Conservation (phyloP, 106 monocot genomes). For the Allium cepa region DNA sequence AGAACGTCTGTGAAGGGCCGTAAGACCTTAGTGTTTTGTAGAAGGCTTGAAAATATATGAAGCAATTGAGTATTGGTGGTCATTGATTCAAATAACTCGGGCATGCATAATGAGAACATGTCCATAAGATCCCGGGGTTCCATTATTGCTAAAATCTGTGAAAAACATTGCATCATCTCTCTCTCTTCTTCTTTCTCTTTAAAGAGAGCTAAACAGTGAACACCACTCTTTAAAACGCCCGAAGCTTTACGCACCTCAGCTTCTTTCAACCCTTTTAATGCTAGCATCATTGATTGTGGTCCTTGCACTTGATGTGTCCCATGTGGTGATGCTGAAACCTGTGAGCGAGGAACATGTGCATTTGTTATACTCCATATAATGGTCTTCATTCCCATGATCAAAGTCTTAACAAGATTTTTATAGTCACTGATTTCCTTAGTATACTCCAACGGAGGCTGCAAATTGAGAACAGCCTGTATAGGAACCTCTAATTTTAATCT, state of each 20-base stretch:
- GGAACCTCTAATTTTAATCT: slow-evolving; percentile 91
- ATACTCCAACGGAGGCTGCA: slow-evolving; percentile 79
- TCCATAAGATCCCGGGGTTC: slow-evolving; percentile 97
- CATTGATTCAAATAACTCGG: slow-evolving; percentile 95
- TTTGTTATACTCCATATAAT: slow-evolving; percentile 98
- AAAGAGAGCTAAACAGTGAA: slow-evolving; percentile 83
- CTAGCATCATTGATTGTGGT: slow-evolving; percentile 49
- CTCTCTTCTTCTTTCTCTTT: slow-evolving; percentile 99
- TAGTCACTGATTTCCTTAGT: slow-evolving; percentile 92
- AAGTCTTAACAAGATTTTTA: slow-evolving; percentile 81
- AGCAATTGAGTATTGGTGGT: slow-evolving; percentile 79
- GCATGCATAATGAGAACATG: slow-evolving; percentile 92
- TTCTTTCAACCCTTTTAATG: slow-evolving; percentile 86
- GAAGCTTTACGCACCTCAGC: slow-evolving; percentile 97
- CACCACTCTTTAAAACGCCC: slow-evolving; percentile 93
- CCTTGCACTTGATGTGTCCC: slow-evolving; percentile 49
- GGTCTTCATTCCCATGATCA: slow-evolving; percentile 99
- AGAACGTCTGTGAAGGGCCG: slow-evolving; percentile 93
- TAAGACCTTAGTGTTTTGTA: slow-evolving; percentile 77
- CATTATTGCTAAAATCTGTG: slow-evolving; percentile 94
- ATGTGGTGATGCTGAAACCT: slow-evolving; percentile 57
- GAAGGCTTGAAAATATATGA: slow-evolving; percentile 81
- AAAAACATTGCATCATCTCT: slow-evolving; percentile 82
- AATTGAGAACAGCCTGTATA: slow-evolving; percentile 88
- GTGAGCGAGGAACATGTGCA: slow-evolving; percentile 64